phyloP scores from a whole-genome alignment of 768 basidiomycete genomes.

The Boletus coccyginus region DNA sequence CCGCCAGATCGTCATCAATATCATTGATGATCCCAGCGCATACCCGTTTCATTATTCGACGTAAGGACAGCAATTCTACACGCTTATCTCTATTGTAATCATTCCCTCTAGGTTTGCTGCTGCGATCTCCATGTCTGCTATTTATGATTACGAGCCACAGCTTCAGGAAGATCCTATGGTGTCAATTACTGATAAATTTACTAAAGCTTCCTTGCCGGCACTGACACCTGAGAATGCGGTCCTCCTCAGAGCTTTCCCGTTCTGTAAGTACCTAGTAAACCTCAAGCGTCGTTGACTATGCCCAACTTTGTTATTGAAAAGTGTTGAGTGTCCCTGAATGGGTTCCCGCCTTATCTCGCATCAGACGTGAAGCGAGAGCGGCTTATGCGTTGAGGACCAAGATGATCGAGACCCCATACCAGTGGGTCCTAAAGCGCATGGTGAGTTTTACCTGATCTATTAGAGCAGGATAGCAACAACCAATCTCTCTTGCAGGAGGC shows the following conservation, averaged over 20 bases:
- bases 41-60: background rate
- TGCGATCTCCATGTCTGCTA: background rate
- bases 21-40: background rate
- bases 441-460: background rate
- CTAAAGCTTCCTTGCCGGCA: conserved; percentile 1
- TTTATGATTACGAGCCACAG: background rate
- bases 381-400: background rate
- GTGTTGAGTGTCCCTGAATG: conserved; percentile 21
- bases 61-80: background rate
- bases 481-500: background rate
- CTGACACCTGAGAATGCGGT: conserved; percentile 13
- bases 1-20: background rate
- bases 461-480: background rate
- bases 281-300: too few relatives aligned
- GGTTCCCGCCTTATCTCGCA: conserved; percentile 35
- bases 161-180: background rate
- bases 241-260: conserved; percentile 11
- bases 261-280: background rate
- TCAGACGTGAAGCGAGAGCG: conserved; percentile 30
- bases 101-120: background rate
- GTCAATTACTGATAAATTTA: conserved; percentile 1
- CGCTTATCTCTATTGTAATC: background rate
- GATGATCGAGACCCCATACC: background rate
- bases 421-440: background rate
- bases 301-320: background rate